These are phyloP conservation scores for Lodderomyces parapsilosis DNA, from an alignment of 1,139 yeast species.

Conservation along the genomic window DNA sequence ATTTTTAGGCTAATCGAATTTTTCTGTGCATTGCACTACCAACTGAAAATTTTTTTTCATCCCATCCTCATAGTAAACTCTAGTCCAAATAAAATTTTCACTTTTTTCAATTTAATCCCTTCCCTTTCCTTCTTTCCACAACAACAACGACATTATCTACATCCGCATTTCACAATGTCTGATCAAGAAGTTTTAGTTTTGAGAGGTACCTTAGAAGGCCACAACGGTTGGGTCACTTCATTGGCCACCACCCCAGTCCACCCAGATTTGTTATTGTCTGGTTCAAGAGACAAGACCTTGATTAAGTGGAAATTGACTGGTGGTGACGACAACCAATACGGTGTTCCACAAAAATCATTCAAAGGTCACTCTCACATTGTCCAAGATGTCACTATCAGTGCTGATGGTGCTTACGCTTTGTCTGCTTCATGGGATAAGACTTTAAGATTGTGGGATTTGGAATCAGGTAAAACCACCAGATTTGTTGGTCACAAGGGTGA, in stretches of 20 bases:
- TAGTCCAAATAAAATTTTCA: slow-evolving; percentile 4
- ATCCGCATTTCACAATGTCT: slow-evolving; percentile 58
- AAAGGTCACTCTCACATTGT: slow-evolving; percentile 99
- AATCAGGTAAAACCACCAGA: slow-evolving; percentile 94
- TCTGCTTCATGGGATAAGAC: slow-evolving; percentile 99
- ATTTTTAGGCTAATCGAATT: neutral
- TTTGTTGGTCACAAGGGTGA: slow-evolving; percentile 98
- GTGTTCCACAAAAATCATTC: slow-evolving; percentile 97
- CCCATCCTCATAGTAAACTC: neutral
- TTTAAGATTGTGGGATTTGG: slow-evolving; percentile 97
- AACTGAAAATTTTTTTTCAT: neutral
- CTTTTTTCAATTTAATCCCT: slow-evolving; percentile 1
- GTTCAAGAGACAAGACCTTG: slow-evolving; percentile 98
- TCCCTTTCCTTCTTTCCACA: neutral
- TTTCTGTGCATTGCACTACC: slow-evolving; percentile 3
- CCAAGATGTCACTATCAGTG: slow-evolving; percentile 96
- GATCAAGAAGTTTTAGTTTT: slow-evolving; percentile 95
- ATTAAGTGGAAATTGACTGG: slow-evolving; percentile 99
- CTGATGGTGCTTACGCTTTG: slow-evolving; percentile 97
- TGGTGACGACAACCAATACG: slow-evolving; percentile 91
- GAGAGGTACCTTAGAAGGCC: slow-evolving; percentile 98
- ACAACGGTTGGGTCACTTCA: slow-evolving; percentile 92
- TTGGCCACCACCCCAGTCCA: slow-evolving; percentile 97
- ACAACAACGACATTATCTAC: neutral
- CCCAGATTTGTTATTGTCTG: slow-evolving; percentile 98